phyloP scores from a whole-genome alignment of 176 grass and related monocot species.

The Rhynchospora breviuscula region DNA sequence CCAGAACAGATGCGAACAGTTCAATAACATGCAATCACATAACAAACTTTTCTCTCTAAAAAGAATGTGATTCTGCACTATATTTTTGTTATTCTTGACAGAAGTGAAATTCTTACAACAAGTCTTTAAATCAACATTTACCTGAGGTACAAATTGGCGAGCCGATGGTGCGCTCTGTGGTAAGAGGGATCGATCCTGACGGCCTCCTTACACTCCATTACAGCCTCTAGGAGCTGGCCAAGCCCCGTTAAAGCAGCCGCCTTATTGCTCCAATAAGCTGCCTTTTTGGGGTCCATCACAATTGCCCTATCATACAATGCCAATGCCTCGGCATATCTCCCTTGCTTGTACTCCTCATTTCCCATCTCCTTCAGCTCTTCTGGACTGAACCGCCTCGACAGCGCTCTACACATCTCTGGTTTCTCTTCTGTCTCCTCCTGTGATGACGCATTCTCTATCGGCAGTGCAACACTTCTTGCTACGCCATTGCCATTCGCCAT shows the following conservation, averaged over 20 bases:
- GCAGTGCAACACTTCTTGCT: not conserved
- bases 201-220: constrained; percentile 73
- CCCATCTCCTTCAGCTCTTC: constrained; percentile 97
- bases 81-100: not conserved
- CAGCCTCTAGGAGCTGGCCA: constrained; percentile 62
- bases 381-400: constrained; percentile 56
- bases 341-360: constrained; percentile 86
- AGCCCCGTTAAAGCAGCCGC: constrained; percentile 68
- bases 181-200: constrained; percentile 63
- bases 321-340: constrained; percentile 69
- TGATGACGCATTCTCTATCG: not conserved
- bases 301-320: constrained; percentile 85
- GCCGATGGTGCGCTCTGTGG: constrained; percentile 61
- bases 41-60: not conserved
- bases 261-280: constrained; percentile 81
- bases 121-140: constrained; percentile 18
- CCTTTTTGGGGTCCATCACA: constrained; percentile 49
- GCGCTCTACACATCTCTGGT: constrained; percentile 43
- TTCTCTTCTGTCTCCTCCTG: not conserved
- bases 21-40: not conserved
- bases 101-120: not conserved
- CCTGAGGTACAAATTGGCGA: constrained; percentile 80
- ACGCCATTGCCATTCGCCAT: not conserved
- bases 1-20: not conserved
- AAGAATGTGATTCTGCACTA: not conserved